Evolutionary conservation across 2,329 filamentous ascomycete genomes (phyloP), one percentile per base, ranked within the genome.

Genomic region (Berkeleyomyces basicola): DNA sequence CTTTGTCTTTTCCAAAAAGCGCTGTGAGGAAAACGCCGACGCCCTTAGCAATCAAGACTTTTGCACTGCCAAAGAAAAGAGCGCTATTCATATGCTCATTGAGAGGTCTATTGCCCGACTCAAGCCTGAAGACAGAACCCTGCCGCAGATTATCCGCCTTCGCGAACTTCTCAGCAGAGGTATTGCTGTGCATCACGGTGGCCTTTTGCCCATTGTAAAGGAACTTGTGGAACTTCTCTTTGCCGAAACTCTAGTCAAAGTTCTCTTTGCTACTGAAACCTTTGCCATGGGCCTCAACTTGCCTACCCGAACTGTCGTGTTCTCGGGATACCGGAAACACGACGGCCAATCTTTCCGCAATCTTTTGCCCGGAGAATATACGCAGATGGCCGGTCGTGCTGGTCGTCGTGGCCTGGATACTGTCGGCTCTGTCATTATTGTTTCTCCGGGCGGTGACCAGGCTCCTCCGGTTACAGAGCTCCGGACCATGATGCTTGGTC

Each of bases 231-330:
- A 99, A 72, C 95, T 99, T 61, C 75, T 99, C 14, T 99, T 99
- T 69, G 92, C 93, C 0, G 90, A 89, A 73, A 95, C 91, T 0
- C 76, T 99, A 62, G 93, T 99, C 64, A 99, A 99, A 74, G 88
- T 99, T 2, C 80, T 99, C 1, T 99, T 99, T 70, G 93, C 93
- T 0, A 99, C 93, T 0, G 93, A 99, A 72, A 99, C 93, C 0
- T 99, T 99, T 72, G 93, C 93, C 43, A 99, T 99, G 91, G 93
- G 93, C 37, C 79, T 99, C 40, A 99, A 99, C 70, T 76, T 99
- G 63, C 93, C 93, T 0, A 99, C 93, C 0, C 82, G 93, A 67
- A 99, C 93, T 0, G 93, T 99, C 0, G 92, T 97, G 1, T 99
- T 99, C 73, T 97, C 93, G 9, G 93, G 93, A 7, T 96, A 93